phyloP scores from a whole-genome alignment of 2,329 filamentous ascomycete species.

The Sclerotinia subarctica region DNA sequence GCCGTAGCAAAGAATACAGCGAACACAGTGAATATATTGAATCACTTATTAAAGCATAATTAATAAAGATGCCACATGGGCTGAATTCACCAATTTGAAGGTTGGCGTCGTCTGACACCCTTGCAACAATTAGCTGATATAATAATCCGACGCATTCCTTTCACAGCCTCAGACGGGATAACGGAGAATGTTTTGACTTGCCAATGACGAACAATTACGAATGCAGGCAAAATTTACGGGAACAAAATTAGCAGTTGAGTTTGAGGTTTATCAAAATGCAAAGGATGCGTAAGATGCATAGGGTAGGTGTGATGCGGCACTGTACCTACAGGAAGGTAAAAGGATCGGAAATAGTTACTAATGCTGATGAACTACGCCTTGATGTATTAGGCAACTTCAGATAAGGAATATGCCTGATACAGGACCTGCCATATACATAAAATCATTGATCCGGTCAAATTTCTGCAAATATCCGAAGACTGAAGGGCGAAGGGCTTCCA shows the following conservation, averaged over 20 bases:
- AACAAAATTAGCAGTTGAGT: neutral
- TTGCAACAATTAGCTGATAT: slow-evolving; percentile 6
- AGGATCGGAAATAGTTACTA: neutral
- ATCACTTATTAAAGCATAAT: neutral
- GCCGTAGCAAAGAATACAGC: neutral
- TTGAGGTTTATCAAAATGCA: neutral
- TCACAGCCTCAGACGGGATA: slow-evolving; percentile 9
- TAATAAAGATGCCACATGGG: slow-evolving; percentile 3
- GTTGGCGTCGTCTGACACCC: slow-evolving; percentile 16
- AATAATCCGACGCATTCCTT: neutral
- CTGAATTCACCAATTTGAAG: neutral
- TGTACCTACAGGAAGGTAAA: neutral
- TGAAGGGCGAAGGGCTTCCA: neutral
- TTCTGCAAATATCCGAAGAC: neutral
- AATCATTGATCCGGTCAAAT: neutral
- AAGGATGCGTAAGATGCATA: neutral
- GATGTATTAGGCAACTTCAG: neutral
- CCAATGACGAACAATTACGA: slow-evolving; percentile 1
- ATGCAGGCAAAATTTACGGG: neutral
- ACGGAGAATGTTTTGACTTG: neutral
- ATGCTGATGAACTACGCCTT: neutral
- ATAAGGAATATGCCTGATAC: neutral
- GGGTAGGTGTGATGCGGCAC: neutral
- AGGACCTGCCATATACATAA: neutral
- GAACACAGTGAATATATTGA: neutral